Evolutionary conservation across 768 basidiomycete genomes (phyloP).

Genomic region (Agrocybe pediades): DNA sequence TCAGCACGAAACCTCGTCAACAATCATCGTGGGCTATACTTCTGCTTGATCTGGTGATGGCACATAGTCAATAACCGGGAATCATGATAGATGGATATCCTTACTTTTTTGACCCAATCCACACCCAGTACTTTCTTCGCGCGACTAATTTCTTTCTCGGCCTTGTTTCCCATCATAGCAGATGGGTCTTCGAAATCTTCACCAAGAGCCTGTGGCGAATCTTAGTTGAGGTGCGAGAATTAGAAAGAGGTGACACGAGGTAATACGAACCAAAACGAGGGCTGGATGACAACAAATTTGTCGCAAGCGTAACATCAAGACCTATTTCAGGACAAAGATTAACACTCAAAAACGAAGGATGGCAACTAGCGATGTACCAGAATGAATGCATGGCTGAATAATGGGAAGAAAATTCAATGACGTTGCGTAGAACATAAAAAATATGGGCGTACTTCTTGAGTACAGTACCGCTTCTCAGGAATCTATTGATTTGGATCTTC

Average conservation of each 20-base stretch:
- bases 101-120: conserved; percentile 42
- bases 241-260: background rate
- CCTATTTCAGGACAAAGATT: conserved; percentile 32
- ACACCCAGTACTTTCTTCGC: conserved; percentile 50
- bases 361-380: conserved; percentile 32
- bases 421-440: background rate
- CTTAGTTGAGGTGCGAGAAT: background rate
- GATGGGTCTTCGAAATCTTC: conserved; percentile 54
- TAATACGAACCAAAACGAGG: conserved; percentile 57
- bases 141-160: conserved; percentile 58
- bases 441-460: conserved; percentile 63
- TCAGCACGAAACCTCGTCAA: background rate
- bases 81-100: conserved; percentile 1
- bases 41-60: conserved; percentile 34
- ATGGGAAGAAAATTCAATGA: background rate
- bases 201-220: conserved; percentile 30
- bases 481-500: conserved; percentile 58
- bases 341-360: background rate
- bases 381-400: conserved; percentile 46
- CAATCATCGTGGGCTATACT: conserved; percentile 14
- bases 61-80: background rate
- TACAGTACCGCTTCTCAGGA: conserved; percentile 63
- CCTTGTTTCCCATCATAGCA: conserved; percentile 44
- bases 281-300: conserved; percentile 76
- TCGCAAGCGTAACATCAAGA: conserved; percentile 75